A percentile compares a stretch with the other conserved stretches of the same genome.
phyloP scores from a whole-genome alignment of 2,329 filamentous ascomycete species.

The Epichloe typhina region DNA sequence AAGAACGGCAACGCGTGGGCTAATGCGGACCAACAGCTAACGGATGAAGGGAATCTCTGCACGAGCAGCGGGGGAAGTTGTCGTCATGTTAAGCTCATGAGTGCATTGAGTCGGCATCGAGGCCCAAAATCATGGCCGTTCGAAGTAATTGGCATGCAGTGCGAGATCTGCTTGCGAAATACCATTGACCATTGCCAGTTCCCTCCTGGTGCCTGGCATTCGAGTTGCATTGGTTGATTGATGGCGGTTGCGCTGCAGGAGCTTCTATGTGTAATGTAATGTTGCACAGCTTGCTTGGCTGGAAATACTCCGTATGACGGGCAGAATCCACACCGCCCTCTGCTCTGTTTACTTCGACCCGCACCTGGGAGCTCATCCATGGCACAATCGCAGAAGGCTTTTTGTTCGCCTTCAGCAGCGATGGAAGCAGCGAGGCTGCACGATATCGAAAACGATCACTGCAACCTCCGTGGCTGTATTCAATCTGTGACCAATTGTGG shows the following conservation, averaged over 20 bases:
- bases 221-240: too few species aligned
- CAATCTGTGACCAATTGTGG: conserved; percentile 8
- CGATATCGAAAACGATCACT: conserved; percentile 13
- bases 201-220: background rate
- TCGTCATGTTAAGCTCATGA: background rate
- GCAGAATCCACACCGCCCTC: conserved; percentile 24
- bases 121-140: background rate
- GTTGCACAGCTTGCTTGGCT: background rate
- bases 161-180: too few species aligned
- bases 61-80: background rate
- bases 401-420: conserved; percentile 9
- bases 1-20: background rate
- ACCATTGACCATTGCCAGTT: too few species aligned
- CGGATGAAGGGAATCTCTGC: background rate
- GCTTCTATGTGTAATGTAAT: background rate
- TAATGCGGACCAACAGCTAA: background rate
- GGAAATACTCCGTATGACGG: conserved; percentile 7
- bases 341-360: conserved; percentile 15
- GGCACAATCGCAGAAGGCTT: conserved; percentile 10
- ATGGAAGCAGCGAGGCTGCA: conserved; percentile 19
- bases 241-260: background rate
- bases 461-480: conserved; percentile 3
- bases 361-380: conserved; percentile 10
- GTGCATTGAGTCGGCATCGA: background rate
- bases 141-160: background rate